Evolutionary conservation across 768 basidiomycete species (phyloP).

Genomic region (Tricholoma hemisulphureum): DNA sequence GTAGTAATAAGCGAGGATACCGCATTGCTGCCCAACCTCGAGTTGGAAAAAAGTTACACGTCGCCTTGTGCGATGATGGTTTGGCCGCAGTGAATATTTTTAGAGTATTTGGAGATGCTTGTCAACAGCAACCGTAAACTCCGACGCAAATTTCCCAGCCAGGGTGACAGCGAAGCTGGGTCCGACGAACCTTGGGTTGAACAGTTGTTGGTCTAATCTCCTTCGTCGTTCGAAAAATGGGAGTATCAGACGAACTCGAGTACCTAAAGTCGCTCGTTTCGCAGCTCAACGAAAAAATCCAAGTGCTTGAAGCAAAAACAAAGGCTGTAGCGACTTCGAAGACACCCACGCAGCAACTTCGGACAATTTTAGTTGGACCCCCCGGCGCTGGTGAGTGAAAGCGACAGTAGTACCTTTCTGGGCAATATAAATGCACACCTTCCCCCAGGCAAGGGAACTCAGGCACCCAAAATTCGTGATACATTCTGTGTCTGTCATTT

Average conservation of each 20-base stretch:
- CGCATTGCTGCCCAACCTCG: slow-evolving; percentile 32
- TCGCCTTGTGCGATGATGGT: no score
- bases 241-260: slow-evolving; percentile 76
- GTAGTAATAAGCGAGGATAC: slow-evolving; percentile 33
- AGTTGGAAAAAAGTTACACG: slow-evolving; percentile 20
- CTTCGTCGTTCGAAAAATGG: slow-evolving; percentile 42
- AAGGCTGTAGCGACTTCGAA: slow-evolving; percentile 42
- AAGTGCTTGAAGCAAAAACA: slow-evolving; percentile 66
- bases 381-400: slow-evolving; percentile 85
- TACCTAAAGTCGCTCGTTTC: slow-evolving; percentile 91
- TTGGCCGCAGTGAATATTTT: slow-evolving; percentile 22
- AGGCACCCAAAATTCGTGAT: slow-evolving; percentile 89
- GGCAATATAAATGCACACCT: background rate
- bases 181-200: slow-evolving; percentile 8
- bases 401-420: background rate
- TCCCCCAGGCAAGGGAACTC: slow-evolving; percentile 89
- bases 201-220: slow-evolving; percentile 4
- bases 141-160: slow-evolving; percentile 23
- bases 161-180: slow-evolving; percentile 16
- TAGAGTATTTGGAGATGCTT: slow-evolving; percentile 13
- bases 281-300: slow-evolving; percentile 91
- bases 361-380: slow-evolving; percentile 93
- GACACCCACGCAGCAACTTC: slow-evolving; percentile 74
- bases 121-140: slow-evolving; percentile 22
- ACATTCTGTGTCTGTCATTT: slow-evolving; percentile 97